Evolutionary conservation across 306 rosid species (phyloP), one percentile per base, ranked within the genome.

Genomic region (Astragalus glycyphyllos): DNA sequence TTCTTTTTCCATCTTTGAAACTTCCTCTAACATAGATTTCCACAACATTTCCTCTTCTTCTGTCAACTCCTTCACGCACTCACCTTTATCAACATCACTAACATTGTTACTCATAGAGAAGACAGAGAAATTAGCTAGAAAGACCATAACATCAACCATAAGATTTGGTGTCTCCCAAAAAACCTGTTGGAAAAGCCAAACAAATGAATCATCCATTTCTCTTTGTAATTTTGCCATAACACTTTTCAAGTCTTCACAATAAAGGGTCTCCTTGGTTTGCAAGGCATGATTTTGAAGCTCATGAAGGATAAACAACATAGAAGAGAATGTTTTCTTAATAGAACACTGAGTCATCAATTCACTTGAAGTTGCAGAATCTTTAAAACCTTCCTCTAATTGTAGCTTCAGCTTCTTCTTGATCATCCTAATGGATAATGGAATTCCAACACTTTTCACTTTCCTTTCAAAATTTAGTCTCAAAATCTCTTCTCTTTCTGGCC

Each of bases 131-230:
- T 92, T 85, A 0, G 91, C 89, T 34, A 90, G 9, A 16, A 90
- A 82, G 63, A 86, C 71, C 96, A 92, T 88, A 47, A 89, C 77
- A 17, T 79, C 51, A 11, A 90, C 84, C 93, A 85, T 84, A 11
- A 88, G 88, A 74, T 73, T 75, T 11, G 97, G 98, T 0, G 96
- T 86, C 20, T 76, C 80, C 3, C 85, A 84, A 50, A 88, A 85
- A 47, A 92, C 91, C 58, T 84, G 87, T 71, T 88, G 93, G 46
- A 92, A 92, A 14, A 90, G 54, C 93, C 96, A 90, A 0, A 85
- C 90, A 54, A 88, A 90, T 8, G 98, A 88, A 47, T 74, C 84
- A 65, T 86, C 85, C 82, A 86, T 79, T 13, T 90, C 97, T 23
- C 82, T 83, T 71, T 68, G 69, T 49, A 84, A 58, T 65, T 82